A percentile compares a stretch with the other conserved stretches of the same genome.
phyloP scores from a whole-genome alignment of 169 alveolate species.

The Babesia sp. region DNA sequence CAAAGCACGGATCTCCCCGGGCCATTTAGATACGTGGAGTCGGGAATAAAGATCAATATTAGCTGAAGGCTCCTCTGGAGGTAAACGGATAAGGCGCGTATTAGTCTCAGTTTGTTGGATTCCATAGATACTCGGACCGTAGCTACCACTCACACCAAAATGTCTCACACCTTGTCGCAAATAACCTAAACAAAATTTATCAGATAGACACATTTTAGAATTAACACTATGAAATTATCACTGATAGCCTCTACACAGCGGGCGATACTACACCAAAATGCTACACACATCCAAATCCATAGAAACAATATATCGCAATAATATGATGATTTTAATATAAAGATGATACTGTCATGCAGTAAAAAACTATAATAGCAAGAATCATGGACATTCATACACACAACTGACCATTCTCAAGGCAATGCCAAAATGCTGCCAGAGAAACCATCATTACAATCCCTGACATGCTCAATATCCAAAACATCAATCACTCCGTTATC shows the following conservation, averaged over 20 bases:
- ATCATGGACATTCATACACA: background rate
- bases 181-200: too few species aligned
- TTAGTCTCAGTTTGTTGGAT: constrained; percentile 43
- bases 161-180: too few species aligned
- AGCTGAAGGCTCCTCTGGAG: constrained; percentile 26
- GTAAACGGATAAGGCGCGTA: constrained; percentile 49
- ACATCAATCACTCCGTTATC: too few species aligned
- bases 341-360: too few species aligned
- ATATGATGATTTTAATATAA: too few species aligned
- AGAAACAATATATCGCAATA: too few species aligned
- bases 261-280: too few species aligned
- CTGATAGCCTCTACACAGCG: too few species aligned
- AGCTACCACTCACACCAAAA: constrained; percentile 67
- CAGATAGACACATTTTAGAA: too few species aligned
- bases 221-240: too few species aligned
- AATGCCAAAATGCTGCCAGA: background rate
- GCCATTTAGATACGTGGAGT: constrained; percentile 75
- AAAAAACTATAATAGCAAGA: too few species aligned
- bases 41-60: constrained; percentile 64
- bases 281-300: too few species aligned
- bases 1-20: constrained; percentile 72
- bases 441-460: background rate
- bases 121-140: constrained; percentile 68
- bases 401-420: background rate
- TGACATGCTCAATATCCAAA: background rate